phyloP scores from a whole-genome alignment of 345 rosid species.

The Cardiospermum halicacabum region DNA sequence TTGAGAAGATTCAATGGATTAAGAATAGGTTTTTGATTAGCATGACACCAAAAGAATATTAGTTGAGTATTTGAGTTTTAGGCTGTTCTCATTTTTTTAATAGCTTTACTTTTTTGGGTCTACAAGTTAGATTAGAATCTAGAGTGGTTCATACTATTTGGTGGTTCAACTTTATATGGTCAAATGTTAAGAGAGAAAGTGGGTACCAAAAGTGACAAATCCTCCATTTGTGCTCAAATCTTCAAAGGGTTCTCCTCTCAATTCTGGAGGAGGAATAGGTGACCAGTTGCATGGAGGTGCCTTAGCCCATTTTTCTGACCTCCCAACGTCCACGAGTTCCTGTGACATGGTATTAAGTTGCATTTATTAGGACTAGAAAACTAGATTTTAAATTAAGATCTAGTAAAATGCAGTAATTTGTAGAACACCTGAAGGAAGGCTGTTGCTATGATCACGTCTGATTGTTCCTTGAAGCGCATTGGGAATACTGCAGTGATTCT shows the following conservation, averaged over 20 bases:
- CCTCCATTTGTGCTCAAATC: constrained; percentile 85
- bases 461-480: constrained; percentile 74
- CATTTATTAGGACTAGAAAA: neutral
- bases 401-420: neutral
- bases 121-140: neutral
- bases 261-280: constrained; percentile 79
- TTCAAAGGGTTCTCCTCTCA: constrained; percentile 73
- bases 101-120: neutral
- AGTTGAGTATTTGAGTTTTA: neutral
- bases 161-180: neutral
- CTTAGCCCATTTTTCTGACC: constrained; percentile 57
- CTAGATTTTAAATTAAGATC: neutral
- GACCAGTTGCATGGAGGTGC: constrained; percentile 87
- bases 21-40: neutral
- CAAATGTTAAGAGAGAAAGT: constrained; percentile 11
- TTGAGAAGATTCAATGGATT: neutral
- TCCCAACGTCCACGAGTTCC: constrained; percentile 81
- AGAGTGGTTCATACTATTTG: neutral
- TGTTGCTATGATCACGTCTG: constrained; percentile 74
- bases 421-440: constrained; percentile 73
- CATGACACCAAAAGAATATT: neutral
- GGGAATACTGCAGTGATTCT: constrained; percentile 76
- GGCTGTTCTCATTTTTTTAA: neutral
- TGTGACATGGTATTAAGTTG: constrained; percentile 22
- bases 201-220: constrained; percentile 73